Evolutionary conservation across 495 filamentous ascomycete genomes (phyloP).

Genomic region (Xeromyces bisporus): DNA sequence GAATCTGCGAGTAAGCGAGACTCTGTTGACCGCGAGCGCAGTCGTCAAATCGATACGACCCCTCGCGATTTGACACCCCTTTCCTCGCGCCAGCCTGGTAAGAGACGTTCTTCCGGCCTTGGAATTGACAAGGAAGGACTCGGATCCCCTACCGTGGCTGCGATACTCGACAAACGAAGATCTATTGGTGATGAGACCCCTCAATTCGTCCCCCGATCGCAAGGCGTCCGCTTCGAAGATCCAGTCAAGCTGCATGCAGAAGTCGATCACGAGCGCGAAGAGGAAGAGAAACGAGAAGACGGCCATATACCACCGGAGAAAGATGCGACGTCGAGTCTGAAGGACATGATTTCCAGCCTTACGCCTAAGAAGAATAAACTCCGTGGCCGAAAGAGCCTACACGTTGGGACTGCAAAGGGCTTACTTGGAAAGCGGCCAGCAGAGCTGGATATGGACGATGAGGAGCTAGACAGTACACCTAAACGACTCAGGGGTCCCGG

Average conservation of each 20-base stretch:
- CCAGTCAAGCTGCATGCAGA: slow-evolving; percentile 50
- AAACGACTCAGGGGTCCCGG: slow-evolving; percentile 54
- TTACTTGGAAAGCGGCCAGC: slow-evolving; percentile 57
- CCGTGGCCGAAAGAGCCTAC: slow-evolving; percentile 56
- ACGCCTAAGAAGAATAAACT: slow-evolving; percentile 58
- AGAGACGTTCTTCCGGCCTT: slow-evolving; percentile 50
- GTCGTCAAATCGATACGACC: slow-evolving; percentile 40
- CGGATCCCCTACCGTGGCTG: slow-evolving; percentile 61
- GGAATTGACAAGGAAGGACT: slow-evolving; percentile 60
- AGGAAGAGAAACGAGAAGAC: slow-evolving; percentile 46
- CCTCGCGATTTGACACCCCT: slow-evolving; percentile 45
- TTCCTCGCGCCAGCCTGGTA: slow-evolving; percentile 47
- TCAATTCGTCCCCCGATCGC: slow-evolving; percentile 39
- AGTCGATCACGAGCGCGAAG: slow-evolving; percentile 47
- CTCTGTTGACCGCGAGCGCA: slow-evolving; percentile 22
- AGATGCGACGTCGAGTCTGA: slow-evolving; percentile 46
- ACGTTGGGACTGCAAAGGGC: slow-evolving; percentile 57
- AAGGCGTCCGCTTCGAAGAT: slow-evolving; percentile 46
- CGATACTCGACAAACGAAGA: slow-evolving; percentile 51
- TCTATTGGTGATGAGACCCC: slow-evolving; percentile 52
- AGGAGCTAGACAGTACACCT: slow-evolving; percentile 44
- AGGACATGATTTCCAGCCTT: slow-evolving; percentile 60
- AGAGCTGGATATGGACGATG: slow-evolving; percentile 53
- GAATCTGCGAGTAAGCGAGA: slow-evolving; percentile 21
- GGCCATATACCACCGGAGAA: slow-evolving; percentile 35